These are phyloP conservation scores for Tillandsia fasciculata DNA, from an alignment of 176 grass and related monocot species.

Conservation along the genomic window DNA sequence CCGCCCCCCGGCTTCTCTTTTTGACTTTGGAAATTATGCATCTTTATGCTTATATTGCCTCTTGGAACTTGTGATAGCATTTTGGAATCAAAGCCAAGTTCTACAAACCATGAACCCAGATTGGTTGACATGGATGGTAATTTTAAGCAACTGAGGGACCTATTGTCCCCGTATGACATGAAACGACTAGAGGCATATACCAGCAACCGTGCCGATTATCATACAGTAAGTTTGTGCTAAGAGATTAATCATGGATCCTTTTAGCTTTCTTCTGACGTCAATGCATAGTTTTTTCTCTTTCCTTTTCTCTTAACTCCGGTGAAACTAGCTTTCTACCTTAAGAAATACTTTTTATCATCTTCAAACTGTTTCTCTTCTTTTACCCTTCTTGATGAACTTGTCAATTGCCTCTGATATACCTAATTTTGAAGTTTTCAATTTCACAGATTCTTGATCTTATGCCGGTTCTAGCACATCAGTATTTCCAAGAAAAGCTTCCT, in stretches of 20 bases:
- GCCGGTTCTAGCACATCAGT: constrained; percentile 67
- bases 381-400: neutral
- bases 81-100: constrained; percentile 72
- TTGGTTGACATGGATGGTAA: constrained; percentile 19
- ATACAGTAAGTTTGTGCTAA: constrained; percentile 55
- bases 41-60: constrained; percentile 24
- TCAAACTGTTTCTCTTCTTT: neutral
- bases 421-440: neutral
- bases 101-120: constrained; percentile 35
- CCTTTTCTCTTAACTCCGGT: neutral
- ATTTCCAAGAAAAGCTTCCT: constrained; percentile 86
- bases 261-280: neutral
- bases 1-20: too few relatives aligned
- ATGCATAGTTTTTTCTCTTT: neutral
- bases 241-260: constrained; percentile 2
- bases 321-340: neutral
- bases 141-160: constrained; percentile 32
- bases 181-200: constrained; percentile 93
- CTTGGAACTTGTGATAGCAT: constrained; percentile 43
- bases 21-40: neutral
- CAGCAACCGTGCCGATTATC: constrained; percentile 87
- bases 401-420: neutral
- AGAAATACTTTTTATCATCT: too few relatives aligned
- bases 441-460: constrained; percentile 92
- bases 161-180: constrained; percentile 80